These are phyloP conservation scores for Lablab purpureus DNA, from an alignment of 306 rosid species.

Conservation along the genomic window DNA sequence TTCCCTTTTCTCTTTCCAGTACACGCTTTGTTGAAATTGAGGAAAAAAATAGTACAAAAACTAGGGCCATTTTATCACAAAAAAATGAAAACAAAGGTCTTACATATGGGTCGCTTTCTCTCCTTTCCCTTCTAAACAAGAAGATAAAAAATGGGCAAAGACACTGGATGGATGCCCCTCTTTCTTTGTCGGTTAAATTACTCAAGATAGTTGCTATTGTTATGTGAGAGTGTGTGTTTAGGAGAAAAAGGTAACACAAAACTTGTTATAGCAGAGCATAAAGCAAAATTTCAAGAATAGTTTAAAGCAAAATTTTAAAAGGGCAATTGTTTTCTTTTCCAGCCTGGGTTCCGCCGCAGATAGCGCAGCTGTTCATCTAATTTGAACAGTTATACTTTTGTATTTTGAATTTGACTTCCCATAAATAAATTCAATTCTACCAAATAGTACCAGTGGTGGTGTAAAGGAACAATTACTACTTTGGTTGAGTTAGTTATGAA, in stretches of 20 bases:
- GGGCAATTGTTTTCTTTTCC: not conserved
- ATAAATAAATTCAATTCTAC: not conserved
- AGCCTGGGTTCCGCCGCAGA: slow-evolving; percentile 11
- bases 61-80: not conserved
- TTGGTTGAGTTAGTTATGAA: slow-evolving; percentile 4
- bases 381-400: not conserved
- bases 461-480: not conserved
- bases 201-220: not conserved
- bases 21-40: slow-evolving; percentile 15
- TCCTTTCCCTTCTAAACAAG: not conserved
- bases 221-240: not conserved
- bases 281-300: not conserved
- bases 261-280: not conserved
- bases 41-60: not conserved
- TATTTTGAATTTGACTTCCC: not conserved
- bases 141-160: not conserved
- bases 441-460: not conserved
- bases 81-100: not conserved
- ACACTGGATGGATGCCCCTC: not conserved
- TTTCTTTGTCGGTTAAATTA: not conserved
- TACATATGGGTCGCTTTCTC: slow-evolving; percentile 16
- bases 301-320: not conserved
- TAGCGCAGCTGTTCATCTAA: slow-evolving; percentile 6
- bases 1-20: slow-evolving; percentile 29
- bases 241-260: not conserved